phyloP scores from a whole-genome alignment of 1,139 yeast genomes.

The Yamadazyma trypodendri region DNA sequence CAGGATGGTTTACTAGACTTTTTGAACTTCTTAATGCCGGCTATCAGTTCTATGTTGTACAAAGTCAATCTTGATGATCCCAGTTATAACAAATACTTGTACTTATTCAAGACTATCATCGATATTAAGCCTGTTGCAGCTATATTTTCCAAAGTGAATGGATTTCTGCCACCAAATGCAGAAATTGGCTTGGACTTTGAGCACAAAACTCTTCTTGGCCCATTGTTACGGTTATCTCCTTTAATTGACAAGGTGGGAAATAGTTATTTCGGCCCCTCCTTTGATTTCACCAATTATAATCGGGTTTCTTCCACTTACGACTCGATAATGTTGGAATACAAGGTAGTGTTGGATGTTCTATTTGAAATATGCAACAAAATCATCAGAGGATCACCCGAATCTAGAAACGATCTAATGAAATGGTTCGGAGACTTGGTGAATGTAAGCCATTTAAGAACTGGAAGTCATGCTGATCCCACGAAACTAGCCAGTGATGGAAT shows the following conservation, averaged over 20 bases:
- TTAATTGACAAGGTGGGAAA: conserved; percentile 46
- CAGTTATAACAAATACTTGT: conserved; percentile 50
- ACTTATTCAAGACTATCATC: conserved; percentile 59
- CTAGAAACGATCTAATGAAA: conserved; percentile 60
- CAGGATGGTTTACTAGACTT: conserved; percentile 67
- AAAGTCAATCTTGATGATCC: conserved; percentile 43
- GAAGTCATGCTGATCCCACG: conserved; percentile 73
- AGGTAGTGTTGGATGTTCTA: conserved; percentile 54
- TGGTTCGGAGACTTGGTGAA: conserved; percentile 76
- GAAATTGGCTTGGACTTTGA: conserved; percentile 55
- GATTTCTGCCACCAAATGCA: conserved; percentile 47
- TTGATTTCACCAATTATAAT: conserved; percentile 33
- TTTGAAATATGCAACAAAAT: conserved; percentile 71
- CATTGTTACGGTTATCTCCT: conserved; percentile 75
- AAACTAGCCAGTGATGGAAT: conserved; percentile 77
- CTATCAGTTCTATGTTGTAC: conserved; percentile 31
- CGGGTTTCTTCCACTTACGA: conserved; percentile 51
- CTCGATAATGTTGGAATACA: conserved; percentile 60
- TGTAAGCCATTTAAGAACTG: conserved; percentile 81
- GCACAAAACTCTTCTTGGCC: conserved; percentile 67
- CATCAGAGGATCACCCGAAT: conserved; percentile 68
- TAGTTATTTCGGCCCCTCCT: conserved; percentile 46
- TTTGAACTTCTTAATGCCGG: conserved; percentile 55
- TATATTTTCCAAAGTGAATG: conserved; percentile 54
- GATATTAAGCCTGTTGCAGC: conserved; percentile 63